Base-by-base conservation (phyloP, 2,329 filamentous ascomycete species). In the Thielaviopsis populi region DNA sequence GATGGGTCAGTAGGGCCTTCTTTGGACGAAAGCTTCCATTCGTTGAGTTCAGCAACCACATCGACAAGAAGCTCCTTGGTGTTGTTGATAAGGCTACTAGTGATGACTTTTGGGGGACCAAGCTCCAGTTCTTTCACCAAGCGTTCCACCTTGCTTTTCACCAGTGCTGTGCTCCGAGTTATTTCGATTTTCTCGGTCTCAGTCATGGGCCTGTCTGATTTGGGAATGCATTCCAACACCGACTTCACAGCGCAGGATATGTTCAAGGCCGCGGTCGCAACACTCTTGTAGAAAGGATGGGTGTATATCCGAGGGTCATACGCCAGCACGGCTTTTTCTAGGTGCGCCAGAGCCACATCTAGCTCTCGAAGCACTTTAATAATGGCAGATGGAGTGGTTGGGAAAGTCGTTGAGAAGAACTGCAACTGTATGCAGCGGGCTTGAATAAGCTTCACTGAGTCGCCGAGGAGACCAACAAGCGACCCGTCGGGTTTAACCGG, bases 371-470 rank as follows among this genome's bases (percentile, higher is more conserved):
- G 76, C 15, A 95, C 83, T 27, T 80, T 84, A 10, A 75, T 76
- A 41, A 95, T 79, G 4, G 89, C 91, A 0, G 85, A 84, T 0
- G 89, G 85, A 0, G 91, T 94, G 69, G 95, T 95, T 0, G 92
- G 91, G 19, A 89, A 82, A 70, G 89, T 96, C 70, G 95, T 87
- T 1, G 94, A 82, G 13, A 97, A 81, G 0, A 96, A 84, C 0
- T 89, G 92, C 30, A 96, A 79, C 67, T 95, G 96, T 5, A 91
- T 96, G 1, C 86, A 83, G 71, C 96, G 90, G 0, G 91, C 89
- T 71, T 83, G 85, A 66, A 96, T 83, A 4, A 95, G 79, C 30
- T 80, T 82, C 0, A 89, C 82, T 0, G 88, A 81, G 69, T 91
- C 86, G 69, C 82, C 81, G n/a, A 56, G 53, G 30, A 37, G 13